A percentile compares a stretch with the other conserved stretches of the same genome.
These are phyloP conservation scores for Thermochaetoides thermophila DNA, from an alignment of 495 filamentous ascomycete genomes.

Conservation along the genomic window DNA sequence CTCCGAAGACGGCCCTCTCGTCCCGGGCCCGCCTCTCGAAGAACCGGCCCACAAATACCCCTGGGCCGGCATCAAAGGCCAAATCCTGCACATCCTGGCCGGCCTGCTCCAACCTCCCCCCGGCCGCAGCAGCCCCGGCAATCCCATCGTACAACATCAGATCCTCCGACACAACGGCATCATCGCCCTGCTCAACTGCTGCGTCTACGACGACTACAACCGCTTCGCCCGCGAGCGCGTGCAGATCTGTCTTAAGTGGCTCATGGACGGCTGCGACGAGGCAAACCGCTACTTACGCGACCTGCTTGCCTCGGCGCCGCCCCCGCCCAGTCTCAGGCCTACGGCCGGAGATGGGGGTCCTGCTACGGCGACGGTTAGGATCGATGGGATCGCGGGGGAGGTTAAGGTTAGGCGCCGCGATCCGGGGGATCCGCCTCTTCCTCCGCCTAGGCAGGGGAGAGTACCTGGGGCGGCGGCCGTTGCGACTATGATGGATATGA, in stretches of 20 bases:
- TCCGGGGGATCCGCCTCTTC: too few relatives aligned
- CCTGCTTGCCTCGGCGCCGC: constrained; percentile 29
- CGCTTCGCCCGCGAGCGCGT: constrained; percentile 83
- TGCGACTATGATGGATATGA: background rate
- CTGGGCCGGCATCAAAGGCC: constrained; percentile 85
- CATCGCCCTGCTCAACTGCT: constrained; percentile 73
- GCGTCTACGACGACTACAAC: constrained; percentile 73
- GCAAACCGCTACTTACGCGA: constrained; percentile 62
- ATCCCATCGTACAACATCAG: constrained; percentile 66
- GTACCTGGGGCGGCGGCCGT: too few relatives aligned
- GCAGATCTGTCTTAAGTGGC: constrained; percentile 76
- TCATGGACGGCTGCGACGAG: constrained; percentile 69
- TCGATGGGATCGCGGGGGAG: constrained; percentile 31
- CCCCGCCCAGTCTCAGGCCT: constrained; percentile 15
- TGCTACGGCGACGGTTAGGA: constrained; percentile 15
- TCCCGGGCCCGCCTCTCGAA: constrained; percentile 44
- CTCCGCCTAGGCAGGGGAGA: too few relatives aligned
- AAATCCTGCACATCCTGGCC: constrained; percentile 74
- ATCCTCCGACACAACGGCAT: constrained; percentile 70
- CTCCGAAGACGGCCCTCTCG: constrained; percentile 30
- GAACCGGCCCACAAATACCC: constrained; percentile 81
- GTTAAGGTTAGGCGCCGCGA: constrained; percentile 28
- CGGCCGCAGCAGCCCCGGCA: constrained; percentile 45
- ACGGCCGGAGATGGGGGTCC: constrained; percentile 1
- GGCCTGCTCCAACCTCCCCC: constrained; percentile 51